Percentiles rank a stretch among this genome's conserved stretches.
phyloP scores from a whole-genome alignment of 768 basidiomycete genomes.

The Asterophora lycoperdoides region DNA sequence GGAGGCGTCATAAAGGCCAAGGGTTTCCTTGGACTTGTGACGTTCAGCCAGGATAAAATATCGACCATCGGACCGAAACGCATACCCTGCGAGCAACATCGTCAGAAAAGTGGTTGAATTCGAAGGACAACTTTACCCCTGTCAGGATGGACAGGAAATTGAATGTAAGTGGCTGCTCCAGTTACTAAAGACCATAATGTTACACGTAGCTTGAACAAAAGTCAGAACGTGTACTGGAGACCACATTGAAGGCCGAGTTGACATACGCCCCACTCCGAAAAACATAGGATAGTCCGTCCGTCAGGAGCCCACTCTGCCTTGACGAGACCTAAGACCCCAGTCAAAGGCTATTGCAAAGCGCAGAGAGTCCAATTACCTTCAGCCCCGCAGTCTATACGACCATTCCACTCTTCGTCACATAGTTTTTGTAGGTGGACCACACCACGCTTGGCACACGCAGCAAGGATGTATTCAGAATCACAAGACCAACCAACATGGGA shows the following conservation, averaged over 20 bases:
- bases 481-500: conserved; percentile 82
- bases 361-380: conserved; percentile 43
- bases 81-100: conserved; percentile 52
- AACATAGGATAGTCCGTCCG: conserved; percentile 79
- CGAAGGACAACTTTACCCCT: conserved; percentile 46
- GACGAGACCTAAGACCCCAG: conserved; percentile 50
- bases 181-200: conserved; percentile 82
- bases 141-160: conserved; percentile 79
- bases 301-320: conserved; percentile 91
- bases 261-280: conserved; percentile 92
- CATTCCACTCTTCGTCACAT: conserved; percentile 73
- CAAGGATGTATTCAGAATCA: conserved; percentile 84
- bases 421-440: conserved; percentile 76
- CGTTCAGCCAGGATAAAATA: conserved; percentile 86
- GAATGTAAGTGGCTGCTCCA: conserved; percentile 76
- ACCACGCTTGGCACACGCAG: conserved; percentile 68
- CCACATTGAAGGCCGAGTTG: background rate
- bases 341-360: conserved; percentile 1
- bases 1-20: conserved; percentile 77
- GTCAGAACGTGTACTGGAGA: conserved; percentile 2
- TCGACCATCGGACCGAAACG: conserved; percentile 74
- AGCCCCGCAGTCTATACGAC: conserved; percentile 72
- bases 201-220: conserved; percentile 61
- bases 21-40: conserved; percentile 84
- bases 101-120: background rate